Conservation (phyloP, 2,329 filamentous ascomycete species). For the Ascochyta clinopodiicola region DNA sequence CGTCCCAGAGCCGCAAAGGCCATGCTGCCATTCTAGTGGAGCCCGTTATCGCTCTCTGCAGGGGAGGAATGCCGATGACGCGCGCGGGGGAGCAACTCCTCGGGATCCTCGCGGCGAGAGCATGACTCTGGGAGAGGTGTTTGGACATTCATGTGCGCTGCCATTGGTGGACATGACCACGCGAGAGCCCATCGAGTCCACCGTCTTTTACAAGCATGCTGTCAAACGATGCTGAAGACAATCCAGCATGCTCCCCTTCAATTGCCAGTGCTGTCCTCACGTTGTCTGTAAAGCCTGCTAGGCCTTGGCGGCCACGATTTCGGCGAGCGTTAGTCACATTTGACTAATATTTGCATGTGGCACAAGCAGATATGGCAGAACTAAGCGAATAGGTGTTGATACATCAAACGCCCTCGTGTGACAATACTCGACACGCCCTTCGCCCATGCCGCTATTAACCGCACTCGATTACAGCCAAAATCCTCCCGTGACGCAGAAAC, state of each 20-base stretch:
- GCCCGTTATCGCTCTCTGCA: slow-evolving; percentile 20
- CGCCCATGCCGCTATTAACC: slow-evolving; percentile 10
- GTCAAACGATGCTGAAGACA: not conserved
- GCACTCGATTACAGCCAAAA: slow-evolving; percentile 8
- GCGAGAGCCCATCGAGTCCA: not conserved
- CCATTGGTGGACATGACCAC: slow-evolving; percentile 9
- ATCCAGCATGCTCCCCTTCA: not conserved
- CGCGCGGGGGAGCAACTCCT: slow-evolving; percentile 10
- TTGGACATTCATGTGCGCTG: not conserved
- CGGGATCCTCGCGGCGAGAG: not conserved
- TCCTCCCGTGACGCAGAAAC: slow-evolving; percentile 5
- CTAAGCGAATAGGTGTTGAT: slow-evolving; percentile 36
- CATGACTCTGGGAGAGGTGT: slow-evolving; percentile 1
- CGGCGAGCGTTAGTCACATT: slow-evolving; percentile 15
- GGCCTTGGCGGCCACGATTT: slow-evolving; percentile 6
- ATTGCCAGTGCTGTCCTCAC: not conserved
- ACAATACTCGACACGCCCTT: slow-evolving; percentile 11
- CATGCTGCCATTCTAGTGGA: slow-evolving; percentile 13
- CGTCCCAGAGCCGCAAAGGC: slow-evolving; percentile 26
- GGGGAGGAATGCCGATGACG: slow-evolving; percentile 25
- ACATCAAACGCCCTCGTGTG: slow-evolving; percentile 29
- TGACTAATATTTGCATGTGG: slow-evolving; percentile 19
- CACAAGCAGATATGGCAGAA: slow-evolving; percentile 10
- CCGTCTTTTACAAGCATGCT: not conserved
- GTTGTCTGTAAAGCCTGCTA: not conserved